A percentile compares a stretch with the other conserved stretches of the same genome.
These are phyloP conservation scores for Chrysopogon serrulatus DNA, from an alignment of 176 grass and related monocot species.

Conservation along the genomic window DNA sequence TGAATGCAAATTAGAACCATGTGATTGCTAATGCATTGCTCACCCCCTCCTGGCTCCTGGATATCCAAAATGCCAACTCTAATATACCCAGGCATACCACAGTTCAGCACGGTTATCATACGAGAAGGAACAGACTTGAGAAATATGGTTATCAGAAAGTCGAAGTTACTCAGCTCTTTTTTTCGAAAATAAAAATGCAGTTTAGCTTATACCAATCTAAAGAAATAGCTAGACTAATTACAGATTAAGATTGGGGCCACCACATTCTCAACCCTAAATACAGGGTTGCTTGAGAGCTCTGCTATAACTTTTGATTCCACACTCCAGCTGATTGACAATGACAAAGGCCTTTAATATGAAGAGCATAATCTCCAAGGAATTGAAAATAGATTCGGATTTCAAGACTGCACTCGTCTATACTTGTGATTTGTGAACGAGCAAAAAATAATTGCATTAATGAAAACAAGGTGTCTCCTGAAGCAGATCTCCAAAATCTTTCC, in stretches of 20 bases:
- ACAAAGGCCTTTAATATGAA: too few species aligned
- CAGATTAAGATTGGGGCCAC: too few species aligned
- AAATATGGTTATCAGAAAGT: not conserved
- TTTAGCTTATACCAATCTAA: too few species aligned
- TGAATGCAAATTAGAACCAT: not conserved
- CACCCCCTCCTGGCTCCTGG: not conserved
- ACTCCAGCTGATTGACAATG: too few species aligned
- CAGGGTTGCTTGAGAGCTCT: not conserved
- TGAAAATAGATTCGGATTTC: not conserved
- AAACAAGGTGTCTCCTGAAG: not conserved
- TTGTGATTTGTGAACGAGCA: not conserved
- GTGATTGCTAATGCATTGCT: not conserved
- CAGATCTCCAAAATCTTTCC: not conserved
- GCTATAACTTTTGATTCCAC: too few species aligned
- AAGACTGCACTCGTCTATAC: not conserved
- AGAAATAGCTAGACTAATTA: too few species aligned
- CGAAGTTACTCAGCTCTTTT: not conserved
- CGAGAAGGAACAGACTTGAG: not conserved
- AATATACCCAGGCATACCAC: not conserved
- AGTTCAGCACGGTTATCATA: not conserved
- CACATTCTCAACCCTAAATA: not conserved
- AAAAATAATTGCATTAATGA: too few species aligned
- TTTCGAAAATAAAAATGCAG: too few species aligned
- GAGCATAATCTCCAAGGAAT: not conserved
- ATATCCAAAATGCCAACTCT: not conserved